These are phyloP conservation scores for Penicillium rolfsii DNA, from an alignment of 2,329 filamentous ascomycete species.

Conservation along the genomic window DNA sequence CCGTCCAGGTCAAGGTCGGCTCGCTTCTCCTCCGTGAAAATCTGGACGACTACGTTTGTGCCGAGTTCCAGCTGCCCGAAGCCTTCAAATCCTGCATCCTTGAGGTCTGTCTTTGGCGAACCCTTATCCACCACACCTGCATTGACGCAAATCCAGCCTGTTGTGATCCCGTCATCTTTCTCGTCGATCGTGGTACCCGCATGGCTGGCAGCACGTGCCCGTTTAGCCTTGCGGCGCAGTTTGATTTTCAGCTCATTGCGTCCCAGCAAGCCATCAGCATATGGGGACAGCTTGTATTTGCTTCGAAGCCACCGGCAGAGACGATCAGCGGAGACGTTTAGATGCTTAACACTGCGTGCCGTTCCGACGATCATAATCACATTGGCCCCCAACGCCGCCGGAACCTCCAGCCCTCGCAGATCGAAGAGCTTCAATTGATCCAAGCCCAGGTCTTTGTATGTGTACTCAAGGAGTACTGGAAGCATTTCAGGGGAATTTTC, in stretches of 20 bases:
- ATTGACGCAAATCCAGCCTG: constrained; percentile 96
- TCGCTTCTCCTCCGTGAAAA: constrained; percentile 72
- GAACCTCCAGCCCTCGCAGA: constrained; percentile 79
- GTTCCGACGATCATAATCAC: constrained; percentile 92
- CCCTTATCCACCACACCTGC: constrained; percentile 69
- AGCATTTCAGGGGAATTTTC: constrained; percentile 72
- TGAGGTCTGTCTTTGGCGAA: constrained; percentile 33
- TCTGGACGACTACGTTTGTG: constrained; percentile 69
- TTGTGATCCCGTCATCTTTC: constrained; percentile 83
- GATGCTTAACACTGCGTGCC: constrained; percentile 86
- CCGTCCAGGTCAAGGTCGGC: constrained; percentile 68
- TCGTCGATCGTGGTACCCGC: constrained; percentile 60
- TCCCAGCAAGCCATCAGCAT: constrained; percentile 85
- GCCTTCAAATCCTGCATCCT: constrained; percentile 63
- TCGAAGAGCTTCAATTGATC: constrained; percentile 82
- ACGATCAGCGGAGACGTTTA: constrained; percentile 89
- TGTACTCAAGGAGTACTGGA: constrained; percentile 71
- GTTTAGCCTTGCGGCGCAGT: constrained; percentile 75
- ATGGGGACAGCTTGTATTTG: constrained; percentile 71
- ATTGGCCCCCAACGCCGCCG: constrained; percentile 82
- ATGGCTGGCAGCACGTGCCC: constrained; percentile 77
- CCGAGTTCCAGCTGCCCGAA: constrained; percentile 67
- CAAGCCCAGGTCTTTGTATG: constrained; percentile 82
- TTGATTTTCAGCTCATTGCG: constrained; percentile 90
- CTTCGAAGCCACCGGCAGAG: constrained; percentile 82